Evolutionary conservation across 345 rosid species (phyloP).

Genomic region (Citrus mangshanensis): DNA sequence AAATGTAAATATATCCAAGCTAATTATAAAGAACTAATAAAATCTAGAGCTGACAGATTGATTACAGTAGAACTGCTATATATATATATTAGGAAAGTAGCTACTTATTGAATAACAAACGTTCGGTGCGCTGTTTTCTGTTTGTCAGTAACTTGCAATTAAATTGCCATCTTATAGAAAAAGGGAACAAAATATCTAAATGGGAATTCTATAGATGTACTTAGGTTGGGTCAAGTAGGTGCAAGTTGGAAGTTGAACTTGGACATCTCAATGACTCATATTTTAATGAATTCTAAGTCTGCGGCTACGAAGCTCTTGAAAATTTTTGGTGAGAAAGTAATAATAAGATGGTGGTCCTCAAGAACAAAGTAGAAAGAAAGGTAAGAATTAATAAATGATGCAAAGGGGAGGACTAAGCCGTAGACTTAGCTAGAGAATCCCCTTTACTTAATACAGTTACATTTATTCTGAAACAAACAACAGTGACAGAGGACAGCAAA

Average conservation of each 20-base stretch:
- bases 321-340: constrained; percentile 16
- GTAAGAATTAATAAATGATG: constrained; percentile 16
- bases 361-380: constrained; percentile 32
- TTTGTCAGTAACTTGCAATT: background rate
- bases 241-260: constrained; percentile 3
- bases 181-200: background rate
- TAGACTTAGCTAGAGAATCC: constrained; percentile 37
- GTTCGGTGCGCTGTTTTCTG: background rate
- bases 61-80: background rate
- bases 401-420: constrained; percentile 31
- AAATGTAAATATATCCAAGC: constrained; percentile 12
- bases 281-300: background rate
- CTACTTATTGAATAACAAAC: background rate
- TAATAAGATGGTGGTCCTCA: constrained; percentile 33
- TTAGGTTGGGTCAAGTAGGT: background rate
- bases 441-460: constrained; percentile 26
- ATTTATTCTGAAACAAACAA: constrained; percentile 39
- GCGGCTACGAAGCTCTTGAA: constrained; percentile 9
- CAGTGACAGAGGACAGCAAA: constrained; percentile 35
- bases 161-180: background rate
- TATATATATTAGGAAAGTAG: too few relatives aligned
- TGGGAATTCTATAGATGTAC: background rate
- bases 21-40: background rate
- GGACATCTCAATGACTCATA: background rate
- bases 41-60: constrained; percentile 7